Conservation (phyloP, 176 grass and related monocot genomes). For the Secale cereale region DNA sequence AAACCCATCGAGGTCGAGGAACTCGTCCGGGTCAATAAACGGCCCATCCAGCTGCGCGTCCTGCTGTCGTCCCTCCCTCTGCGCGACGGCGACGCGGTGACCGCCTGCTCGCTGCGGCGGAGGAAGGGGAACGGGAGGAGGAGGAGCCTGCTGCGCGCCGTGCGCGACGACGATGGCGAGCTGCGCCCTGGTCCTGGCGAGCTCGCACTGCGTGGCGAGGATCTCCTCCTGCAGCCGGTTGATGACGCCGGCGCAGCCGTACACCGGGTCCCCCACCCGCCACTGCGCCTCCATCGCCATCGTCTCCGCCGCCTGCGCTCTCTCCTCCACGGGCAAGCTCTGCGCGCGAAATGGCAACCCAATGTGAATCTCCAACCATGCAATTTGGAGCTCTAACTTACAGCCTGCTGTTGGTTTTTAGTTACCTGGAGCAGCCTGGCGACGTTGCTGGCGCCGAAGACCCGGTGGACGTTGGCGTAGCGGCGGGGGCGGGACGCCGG, state of each 20-base stretch:
- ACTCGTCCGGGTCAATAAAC: constrained; percentile 21
- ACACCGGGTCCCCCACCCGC: constrained; percentile 74
- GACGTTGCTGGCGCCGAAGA: constrained; percentile 80
- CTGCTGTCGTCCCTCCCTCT: neutral
- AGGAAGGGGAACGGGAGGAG: neutral
- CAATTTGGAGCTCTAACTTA: neutral
- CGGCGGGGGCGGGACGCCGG: constrained; percentile 40
- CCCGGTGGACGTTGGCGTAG: constrained; percentile 53
- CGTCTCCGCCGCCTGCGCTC: constrained; percentile 42
- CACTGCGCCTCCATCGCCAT: constrained; percentile 58
- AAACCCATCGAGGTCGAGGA: constrained; percentile 16
- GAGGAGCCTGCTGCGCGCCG: neutral
- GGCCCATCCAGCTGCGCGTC: neutral
- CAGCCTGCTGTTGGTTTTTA: accelerated
- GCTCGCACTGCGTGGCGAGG: constrained; percentile 33
- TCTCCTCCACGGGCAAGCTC: constrained; percentile 40
- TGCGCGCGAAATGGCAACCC: neutral
- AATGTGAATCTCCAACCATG: neutral
- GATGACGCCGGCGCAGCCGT: constrained; percentile 50
- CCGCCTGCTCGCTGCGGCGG: neutral
- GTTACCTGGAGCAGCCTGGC: constrained; percentile 54
- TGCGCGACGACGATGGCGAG: constrained; percentile 29
- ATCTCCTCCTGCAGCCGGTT: constrained; percentile 50
- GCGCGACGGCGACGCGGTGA: neutral
- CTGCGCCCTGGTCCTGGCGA: constrained; percentile 46